Percentiles rank a stretch among this genome's conserved stretches.
These are phyloP conservation scores for Lophiotrema nucula DNA, from an alignment of 495 filamentous ascomycete species.

Conservation along the genomic window DNA sequence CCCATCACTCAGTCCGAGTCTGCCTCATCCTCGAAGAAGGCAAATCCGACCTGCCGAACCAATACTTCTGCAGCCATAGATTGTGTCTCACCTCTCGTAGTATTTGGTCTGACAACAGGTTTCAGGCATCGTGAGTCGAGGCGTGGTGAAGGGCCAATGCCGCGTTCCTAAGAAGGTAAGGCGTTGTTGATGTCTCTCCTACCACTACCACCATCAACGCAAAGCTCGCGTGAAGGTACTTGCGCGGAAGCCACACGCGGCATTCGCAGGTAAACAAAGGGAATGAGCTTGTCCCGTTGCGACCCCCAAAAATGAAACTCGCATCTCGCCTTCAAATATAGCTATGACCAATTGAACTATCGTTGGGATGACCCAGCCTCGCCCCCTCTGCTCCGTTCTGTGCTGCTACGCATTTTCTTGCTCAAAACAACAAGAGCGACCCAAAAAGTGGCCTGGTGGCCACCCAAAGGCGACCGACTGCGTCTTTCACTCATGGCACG, in stretches of 20 bases:
- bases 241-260: background rate
- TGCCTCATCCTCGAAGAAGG: slow-evolving; percentile 27
- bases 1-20: slow-evolving; percentile 23
- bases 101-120: slow-evolving; percentile 24
- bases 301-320: background rate
- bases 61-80: slow-evolving; percentile 31
- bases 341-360: slow-evolving; percentile 25
- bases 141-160: background rate
- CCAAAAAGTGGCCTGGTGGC: slow-evolving; percentile 7
- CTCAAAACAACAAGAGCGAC: slow-evolving; percentile 19
- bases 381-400: background rate
- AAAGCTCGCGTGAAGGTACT: background rate
- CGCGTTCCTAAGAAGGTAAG: background rate
- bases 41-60: slow-evolving; percentile 26
- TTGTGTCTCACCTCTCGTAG: slow-evolving; percentile 32
- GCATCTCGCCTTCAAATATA: slow-evolving; percentile 12
- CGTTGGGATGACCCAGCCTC: background rate
- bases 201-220: background rate
- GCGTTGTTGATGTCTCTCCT: slow-evolving; percentile 18
- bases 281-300: background rate
- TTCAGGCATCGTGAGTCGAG: slow-evolving; percentile 13
- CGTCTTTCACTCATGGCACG: slow-evolving; percentile 16
- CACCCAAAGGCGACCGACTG: background rate
- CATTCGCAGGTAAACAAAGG: slow-evolving; percentile 8
- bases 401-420: slow-evolving; percentile 1